phyloP scores from a whole-genome alignment of 2,329 filamentous ascomycete genomes.

The Stachybotrys elegans region DNA sequence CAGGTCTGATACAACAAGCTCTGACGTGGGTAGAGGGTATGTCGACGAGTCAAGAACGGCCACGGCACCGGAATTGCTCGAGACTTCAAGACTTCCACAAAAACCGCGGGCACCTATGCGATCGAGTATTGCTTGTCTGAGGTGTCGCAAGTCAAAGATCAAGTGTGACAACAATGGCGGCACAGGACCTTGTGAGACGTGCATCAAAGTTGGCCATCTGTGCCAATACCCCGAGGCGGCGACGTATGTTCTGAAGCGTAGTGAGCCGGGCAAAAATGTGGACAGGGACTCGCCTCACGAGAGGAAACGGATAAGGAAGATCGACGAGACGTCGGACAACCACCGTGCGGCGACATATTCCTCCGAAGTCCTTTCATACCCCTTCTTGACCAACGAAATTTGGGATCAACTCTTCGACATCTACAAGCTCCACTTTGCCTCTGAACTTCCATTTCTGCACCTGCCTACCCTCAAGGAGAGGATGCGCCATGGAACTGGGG shows the following conservation, averaged over 20 bases:
- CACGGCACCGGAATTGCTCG: conserved; percentile 5
- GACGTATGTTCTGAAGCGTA: conserved; percentile 33
- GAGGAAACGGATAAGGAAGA: conserved; percentile 42
- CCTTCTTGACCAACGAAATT: conserved; percentile 56
- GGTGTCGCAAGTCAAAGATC: conserved; percentile 76
- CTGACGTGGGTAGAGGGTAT: conserved; percentile 9
- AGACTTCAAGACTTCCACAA: conserved; percentile 8
- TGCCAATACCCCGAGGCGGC: conserved; percentile 61
- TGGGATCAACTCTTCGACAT: conserved; percentile 68
- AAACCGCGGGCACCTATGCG: conserved; percentile 51
- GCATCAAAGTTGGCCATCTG: conserved; percentile 64
- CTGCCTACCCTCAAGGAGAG: conserved; percentile 55
- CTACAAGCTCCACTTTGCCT: conserved; percentile 66
- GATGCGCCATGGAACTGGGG: conserved; percentile 36
- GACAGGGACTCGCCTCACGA: conserved; percentile 37
- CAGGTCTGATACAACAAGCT: conserved; percentile 7
- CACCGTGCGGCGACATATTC: conserved; percentile 31
- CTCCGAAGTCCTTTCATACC: conserved; percentile 57
- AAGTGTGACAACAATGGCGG: conserved; percentile 79
- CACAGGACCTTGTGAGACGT: conserved; percentile 67
- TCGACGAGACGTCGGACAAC: conserved; percentile 36
- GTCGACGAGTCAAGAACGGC: conserved; percentile 8
- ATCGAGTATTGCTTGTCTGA: conserved; percentile 73
- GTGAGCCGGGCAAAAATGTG: conserved; percentile 34
- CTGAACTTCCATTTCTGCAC: conserved; percentile 69